Evolutionary conservation across 1,284 basidiomycete species (phyloP).

Genomic region (Sphaerobolus stellatus): DNA sequence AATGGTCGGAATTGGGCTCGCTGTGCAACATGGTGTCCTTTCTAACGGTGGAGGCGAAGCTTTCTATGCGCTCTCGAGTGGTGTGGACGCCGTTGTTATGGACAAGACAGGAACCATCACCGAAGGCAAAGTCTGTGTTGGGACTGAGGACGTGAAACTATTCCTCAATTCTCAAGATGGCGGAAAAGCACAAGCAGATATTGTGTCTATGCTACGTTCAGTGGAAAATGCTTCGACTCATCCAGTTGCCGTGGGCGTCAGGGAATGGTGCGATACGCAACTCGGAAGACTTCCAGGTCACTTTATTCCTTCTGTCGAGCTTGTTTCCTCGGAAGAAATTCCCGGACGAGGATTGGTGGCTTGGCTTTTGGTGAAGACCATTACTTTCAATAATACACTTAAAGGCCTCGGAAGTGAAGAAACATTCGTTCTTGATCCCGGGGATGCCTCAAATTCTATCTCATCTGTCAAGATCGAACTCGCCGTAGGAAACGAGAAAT

Average conservation of each 20-base stretch:
- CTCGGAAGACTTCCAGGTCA: slow-evolving; percentile 24
- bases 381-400: no score
- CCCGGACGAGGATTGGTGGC: slow-evolving; percentile 69
- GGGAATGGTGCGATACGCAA: slow-evolving; percentile 43
- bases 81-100: slow-evolving; percentile 70
- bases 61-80: slow-evolving; percentile 75
- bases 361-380: slow-evolving; percentile 39
- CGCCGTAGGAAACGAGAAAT: slow-evolving; percentile 70
- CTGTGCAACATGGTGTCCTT: slow-evolving; percentile 75
- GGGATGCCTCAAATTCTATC: no score
- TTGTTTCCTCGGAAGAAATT: slow-evolving; percentile 51
- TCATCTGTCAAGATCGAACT: no score
- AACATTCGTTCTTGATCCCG: no score
- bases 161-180: slow-evolving; percentile 12
- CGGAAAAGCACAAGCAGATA: slow-evolving; percentile 32
- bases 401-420: slow-evolving; percentile 34
- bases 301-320: slow-evolving; percentile 30
- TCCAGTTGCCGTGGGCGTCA: slow-evolving; percentile 64
- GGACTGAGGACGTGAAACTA: slow-evolving; percentile 37
- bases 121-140: slow-evolving; percentile 60
- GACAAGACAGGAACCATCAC: slow-evolving; percentile 90
- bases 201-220: slow-evolving; percentile 45
- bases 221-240: slow-evolving; percentile 68
- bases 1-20: slow-evolving; percentile 77
- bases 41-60: slow-evolving; percentile 83